Evolutionary conservation across 164 flowering plant genomes (phyloP).

Genomic region (Chloranthus sessilifolius): DNA sequence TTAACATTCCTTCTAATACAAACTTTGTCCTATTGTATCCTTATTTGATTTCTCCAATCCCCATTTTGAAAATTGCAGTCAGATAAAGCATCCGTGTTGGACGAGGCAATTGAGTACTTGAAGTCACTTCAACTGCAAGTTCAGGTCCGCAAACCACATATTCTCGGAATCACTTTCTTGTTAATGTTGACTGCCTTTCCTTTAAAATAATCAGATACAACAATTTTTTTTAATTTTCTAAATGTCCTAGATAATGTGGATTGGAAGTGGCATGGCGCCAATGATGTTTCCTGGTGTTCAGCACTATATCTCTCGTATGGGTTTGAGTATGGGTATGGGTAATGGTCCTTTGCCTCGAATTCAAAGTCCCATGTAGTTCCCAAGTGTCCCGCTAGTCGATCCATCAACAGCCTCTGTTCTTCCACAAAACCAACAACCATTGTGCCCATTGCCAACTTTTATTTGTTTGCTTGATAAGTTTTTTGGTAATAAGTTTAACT

Average conservation of each 20-base stretch:
- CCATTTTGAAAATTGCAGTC: no score
- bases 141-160: constrained; percentile 71
- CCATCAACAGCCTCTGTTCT: constrained; percentile 23
- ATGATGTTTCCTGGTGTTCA: constrained; percentile 75
- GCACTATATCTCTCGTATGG: constrained; percentile 62
- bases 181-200: no score
- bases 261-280: constrained; percentile 75
- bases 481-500: no score
- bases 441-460: constrained; percentile 25
- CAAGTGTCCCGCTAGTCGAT: constrained; percentile 40
- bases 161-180: no score
- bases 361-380: constrained; percentile 33
- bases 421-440: constrained; percentile 24
- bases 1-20: no score
- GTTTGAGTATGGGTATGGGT: constrained; percentile 54
- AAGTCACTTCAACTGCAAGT: constrained; percentile 90
- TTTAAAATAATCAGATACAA: no score
- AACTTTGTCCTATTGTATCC: no score
- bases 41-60: no score
- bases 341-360: constrained; percentile 43
- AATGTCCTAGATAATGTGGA: constrained; percentile 64
- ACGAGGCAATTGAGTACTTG: constrained; percentile 92
- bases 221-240: no score
- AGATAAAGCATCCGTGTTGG: constrained; percentile 95
- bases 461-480: no score